Evolutionary conservation across 1,139 yeast genomes (phyloP), one percentile per base, ranked within the genome.

Genomic region (Debaryomyces fabryi): DNA sequence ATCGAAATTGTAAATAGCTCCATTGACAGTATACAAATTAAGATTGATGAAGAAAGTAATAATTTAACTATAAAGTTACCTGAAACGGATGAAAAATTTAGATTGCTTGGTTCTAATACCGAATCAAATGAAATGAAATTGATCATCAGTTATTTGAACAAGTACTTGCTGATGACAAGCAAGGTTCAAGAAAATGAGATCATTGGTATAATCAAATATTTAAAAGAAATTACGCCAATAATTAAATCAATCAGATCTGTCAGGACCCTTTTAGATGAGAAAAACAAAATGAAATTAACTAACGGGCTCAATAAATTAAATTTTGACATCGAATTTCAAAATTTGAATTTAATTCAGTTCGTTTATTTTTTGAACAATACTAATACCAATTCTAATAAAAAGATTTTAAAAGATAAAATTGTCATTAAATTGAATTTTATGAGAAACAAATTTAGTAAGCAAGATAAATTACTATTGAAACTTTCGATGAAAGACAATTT

Each of bases 401-500:
- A 70, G 56, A 59, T 74, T 16, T 57, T 63, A 45, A 72, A 67
- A 49, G 79, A 75, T 49, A 70, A 68, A 45, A 67, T 76, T 23
- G 51, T 61, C 10, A 56, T 76, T 6, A 62, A 62, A 29, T 49
- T 74, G 45, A 60, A 63, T 20, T 71, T 74, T 53, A 69, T 63
- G 49, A 57, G 53, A 18, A 72, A 72, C 53, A 70, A 66, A 52
- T 75, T 76, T 49, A 68, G 66, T 45, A 52, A 56, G 37, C 37
- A 50, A 27, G 53, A 58, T 38, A 40, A 61, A 51, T 57, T 64
- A 55, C 46, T 65, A 52, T 48, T 62, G 49, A 60, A 69, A 54
- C 58, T 74, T 4, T 68, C 74, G 9, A 59, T 74, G 59, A 65
- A 66, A 44, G 74, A 74, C 44, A 74, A 72, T 53, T 59, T 72